Conservation (phyloP, 164 flowering plant species). For the Macadamia tetraphylla region DNA sequence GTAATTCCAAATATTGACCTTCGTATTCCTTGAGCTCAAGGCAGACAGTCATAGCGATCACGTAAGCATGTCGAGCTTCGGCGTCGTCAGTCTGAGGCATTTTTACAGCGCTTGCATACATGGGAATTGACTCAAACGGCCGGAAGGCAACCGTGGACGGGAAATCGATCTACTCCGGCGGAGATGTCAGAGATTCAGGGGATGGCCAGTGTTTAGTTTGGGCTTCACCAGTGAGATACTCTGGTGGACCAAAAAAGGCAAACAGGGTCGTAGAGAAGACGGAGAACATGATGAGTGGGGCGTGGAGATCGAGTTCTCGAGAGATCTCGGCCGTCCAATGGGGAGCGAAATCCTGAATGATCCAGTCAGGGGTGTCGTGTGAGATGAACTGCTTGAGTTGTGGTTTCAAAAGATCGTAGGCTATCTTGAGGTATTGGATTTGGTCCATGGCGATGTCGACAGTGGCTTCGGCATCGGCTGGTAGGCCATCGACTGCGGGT, state of each 20-base stretch:
- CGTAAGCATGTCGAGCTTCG: no score
- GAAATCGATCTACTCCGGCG: slow-evolving; percentile 2
- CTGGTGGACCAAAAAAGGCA: slow-evolving; percentile 16
- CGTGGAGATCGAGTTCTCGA: not conserved
- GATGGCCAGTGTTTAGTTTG: not conserved
- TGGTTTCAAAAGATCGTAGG: no score
- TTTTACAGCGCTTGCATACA: not conserved
- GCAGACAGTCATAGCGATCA: no score
- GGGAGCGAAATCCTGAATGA: not conserved
- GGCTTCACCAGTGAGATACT: slow-evolving; percentile 9
- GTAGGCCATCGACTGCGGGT: no score
- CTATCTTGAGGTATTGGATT: no score
- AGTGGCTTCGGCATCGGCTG: no score
- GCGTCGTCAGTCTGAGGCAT: no score
- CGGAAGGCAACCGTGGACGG: slow-evolving; percentile 10
- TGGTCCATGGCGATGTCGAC: no score
- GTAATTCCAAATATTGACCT: slow-evolving; percentile 21
- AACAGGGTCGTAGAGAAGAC: slow-evolving; percentile 9
- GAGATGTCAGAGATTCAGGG: not conserved
- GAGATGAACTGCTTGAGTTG: no score
- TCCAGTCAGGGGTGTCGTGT: slow-evolving; percentile 19
- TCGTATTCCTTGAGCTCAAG: slow-evolving; percentile 29
- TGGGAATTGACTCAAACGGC: slow-evolving; percentile 5
- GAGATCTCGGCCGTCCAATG: slow-evolving; percentile 11
- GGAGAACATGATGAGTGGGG: slow-evolving; percentile 6